Evolutionary conservation across 2,329 filamentous ascomycete species (phyloP), one percentile per base, ranked within the genome.

Genomic region (Aspergillus sp.): DNA sequence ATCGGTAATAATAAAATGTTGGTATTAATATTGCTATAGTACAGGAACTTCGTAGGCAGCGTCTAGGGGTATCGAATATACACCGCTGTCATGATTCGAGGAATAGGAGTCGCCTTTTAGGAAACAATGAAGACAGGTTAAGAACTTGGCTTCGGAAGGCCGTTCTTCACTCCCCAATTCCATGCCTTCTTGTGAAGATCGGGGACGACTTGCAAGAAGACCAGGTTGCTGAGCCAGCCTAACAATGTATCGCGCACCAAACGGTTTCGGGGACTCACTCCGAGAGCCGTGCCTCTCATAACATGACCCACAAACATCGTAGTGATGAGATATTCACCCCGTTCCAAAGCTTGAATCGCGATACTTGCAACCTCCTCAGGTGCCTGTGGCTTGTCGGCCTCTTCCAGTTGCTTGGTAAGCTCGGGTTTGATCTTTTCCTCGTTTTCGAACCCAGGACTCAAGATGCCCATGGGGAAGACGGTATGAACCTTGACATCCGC

Each of bases 401-500:
- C 82, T 68, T 97, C 93, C 41, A 97, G 70, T 44, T 83, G 75
- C 55, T 81, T 77, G 3, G 90, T 95, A 43, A 96, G 76, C 4
- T 77, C 80, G 5, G 90, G 91, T 69, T 97, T 97, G 29, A 79
- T 78, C 57, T 73, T 67, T 59, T 94, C 83, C 70, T 97, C 91
- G 12, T 79, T 74, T 50, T 83, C 83, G 44, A 84, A 78, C 0
- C 90, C 89, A 0, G 88, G 83, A 4, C 79, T 83, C 9, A 81
- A 74, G 53, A 98, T 97, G 2, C 85, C 88, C 45, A 86, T 91
- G 0, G 93, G 93, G 58, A 83, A 86, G 8, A 97, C 80, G 38
- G 88, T 78, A 60, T 94, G 88, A 19, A 96, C 75, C 57, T 85
- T 81, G 45, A 97, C 83, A 49, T 82, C 78, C 39, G 84, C 79